phyloP scores from a whole-genome alignment of 495 filamentous ascomycete species.

The Cercophora newfieldiana region DNA sequence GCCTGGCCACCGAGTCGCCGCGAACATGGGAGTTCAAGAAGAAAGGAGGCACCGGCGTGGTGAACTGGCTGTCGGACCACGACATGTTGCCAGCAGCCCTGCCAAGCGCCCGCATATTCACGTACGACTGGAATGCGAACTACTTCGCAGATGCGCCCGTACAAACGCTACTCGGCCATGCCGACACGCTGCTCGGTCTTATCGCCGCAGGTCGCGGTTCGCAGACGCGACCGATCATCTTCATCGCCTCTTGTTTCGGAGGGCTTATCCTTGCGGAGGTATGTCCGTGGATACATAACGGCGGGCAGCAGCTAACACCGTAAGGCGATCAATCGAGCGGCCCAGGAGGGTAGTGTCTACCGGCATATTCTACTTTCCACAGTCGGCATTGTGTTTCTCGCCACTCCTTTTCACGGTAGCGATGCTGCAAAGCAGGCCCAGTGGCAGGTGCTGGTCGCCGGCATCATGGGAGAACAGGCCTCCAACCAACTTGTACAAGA shows the following conservation, averaged over 20 bases:
- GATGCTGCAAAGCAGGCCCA: conserved; percentile 17
- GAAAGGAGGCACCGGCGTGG: conserved; percentile 18
- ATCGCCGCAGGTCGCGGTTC: not conserved
- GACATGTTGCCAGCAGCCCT: conserved; percentile 29
- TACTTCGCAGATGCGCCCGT: conserved; percentile 19
- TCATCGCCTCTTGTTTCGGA: conserved; percentile 27
- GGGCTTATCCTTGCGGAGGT: conserved; percentile 25
- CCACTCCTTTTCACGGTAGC: conserved; percentile 23
- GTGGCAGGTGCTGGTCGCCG: conserved; percentile 15
- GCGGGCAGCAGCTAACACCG: conserved; percentile 25
- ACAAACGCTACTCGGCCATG: conserved; percentile 20
- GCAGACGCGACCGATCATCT: conserved; percentile 25
- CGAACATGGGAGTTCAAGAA: conserved; percentile 21
- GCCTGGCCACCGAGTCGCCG: conserved; percentile 26
- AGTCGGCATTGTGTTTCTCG: conserved; percentile 25
- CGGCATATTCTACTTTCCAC: conserved; percentile 21
- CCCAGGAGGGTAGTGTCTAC: conserved; percentile 22
- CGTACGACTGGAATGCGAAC: conserved; percentile 31
- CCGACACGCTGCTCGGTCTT: conserved; percentile 16
- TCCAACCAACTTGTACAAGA: conserved; percentile 9
- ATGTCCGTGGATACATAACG: conserved; percentile 14
- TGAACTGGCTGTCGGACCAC: conserved; percentile 35
- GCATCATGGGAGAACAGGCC: conserved; percentile 13
- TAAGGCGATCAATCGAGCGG: conserved; percentile 25
- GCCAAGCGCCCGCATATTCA: conserved; percentile 29